Evolutionary conservation across 306 rosid species (phyloP).

Genomic region (Quillaja saponaria): DNA sequence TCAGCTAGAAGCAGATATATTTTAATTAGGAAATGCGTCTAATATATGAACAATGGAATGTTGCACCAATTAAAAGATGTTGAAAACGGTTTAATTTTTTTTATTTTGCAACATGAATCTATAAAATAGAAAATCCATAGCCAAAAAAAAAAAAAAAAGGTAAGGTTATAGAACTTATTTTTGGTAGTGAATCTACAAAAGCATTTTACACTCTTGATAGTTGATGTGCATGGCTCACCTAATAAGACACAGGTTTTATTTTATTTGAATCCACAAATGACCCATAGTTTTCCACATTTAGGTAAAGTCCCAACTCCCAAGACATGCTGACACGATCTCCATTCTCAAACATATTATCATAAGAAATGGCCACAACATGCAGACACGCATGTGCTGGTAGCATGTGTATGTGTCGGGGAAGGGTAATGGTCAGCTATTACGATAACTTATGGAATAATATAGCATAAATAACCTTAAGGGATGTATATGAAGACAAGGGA

Average conservation of each 20-base stretch:
- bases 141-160: not conserved
- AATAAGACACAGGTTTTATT: not conserved
- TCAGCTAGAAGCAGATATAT: constrained; percentile 61
- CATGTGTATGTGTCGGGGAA: not conserved
- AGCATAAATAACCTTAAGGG: no score
- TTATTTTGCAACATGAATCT: not conserved
- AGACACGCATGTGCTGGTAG: not conserved
- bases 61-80: constrained; percentile 19
- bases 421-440: not conserved
- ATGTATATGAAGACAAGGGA: not conserved
- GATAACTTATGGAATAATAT: no score
- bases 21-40: constrained; percentile 29
- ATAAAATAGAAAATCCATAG: not conserved
- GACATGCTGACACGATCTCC: not conserved
- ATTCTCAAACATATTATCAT: constrained; percentile 8
- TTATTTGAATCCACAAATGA: constrained; percentile 6
- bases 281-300: not conserved
- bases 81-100: not conserved
- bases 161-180: constrained; percentile 10
- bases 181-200: not conserved
- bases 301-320: constrained; percentile 3
- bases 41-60: constrained; percentile 18
- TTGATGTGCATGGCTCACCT: not conserved
- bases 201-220: not conserved
- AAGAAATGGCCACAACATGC: not conserved